Evolutionary conservation across 306 rosid species (phyloP).

Genomic region (Cyamopsis tetragonoloba): DNA sequence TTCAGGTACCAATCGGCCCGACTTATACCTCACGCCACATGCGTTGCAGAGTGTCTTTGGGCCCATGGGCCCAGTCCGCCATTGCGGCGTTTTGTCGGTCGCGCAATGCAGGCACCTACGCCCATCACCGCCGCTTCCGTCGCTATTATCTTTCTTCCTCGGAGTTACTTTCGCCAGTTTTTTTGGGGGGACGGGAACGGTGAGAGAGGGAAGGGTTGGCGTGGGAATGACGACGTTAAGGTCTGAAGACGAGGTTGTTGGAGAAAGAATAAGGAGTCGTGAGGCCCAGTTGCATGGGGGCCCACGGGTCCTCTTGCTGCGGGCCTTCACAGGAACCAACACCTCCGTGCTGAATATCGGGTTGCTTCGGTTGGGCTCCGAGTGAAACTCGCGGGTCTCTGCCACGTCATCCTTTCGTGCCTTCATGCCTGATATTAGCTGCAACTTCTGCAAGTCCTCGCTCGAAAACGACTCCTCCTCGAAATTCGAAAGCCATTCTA

Average conservation of each 20-base stretch:
- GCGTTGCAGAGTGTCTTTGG: slow-evolving; percentile 79
- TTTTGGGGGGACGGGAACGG: not conserved
- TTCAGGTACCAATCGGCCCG: slow-evolving; percentile 78
- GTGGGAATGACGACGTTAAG: slow-evolving; percentile 29
- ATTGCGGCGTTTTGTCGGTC: slow-evolving; percentile 80
- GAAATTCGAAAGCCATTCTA: slow-evolving; percentile 80
- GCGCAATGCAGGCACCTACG: slow-evolving; percentile 74
- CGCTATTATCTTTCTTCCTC: slow-evolving; percentile 42
- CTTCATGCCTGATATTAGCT: slow-evolving; percentile 69
- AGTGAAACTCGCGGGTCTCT: slow-evolving; percentile 30
- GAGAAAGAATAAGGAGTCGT: slow-evolving; percentile 49
- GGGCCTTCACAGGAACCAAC: slow-evolving; percentile 73
- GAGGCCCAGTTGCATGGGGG: slow-evolving; percentile 80
- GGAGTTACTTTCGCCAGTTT: slow-evolving; percentile 23
- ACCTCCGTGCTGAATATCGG: slow-evolving; percentile 52
- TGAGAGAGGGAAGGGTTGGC: not conserved
- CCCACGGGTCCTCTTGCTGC: slow-evolving; percentile 81
- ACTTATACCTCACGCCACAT: slow-evolving; percentile 74
- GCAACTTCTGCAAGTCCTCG: slow-evolving; percentile 66
- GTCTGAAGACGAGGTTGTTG: slow-evolving; percentile 28
- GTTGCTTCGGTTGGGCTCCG: slow-evolving; percentile 26
- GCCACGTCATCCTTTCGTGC: slow-evolving; percentile 39
- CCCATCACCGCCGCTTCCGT: slow-evolving; percentile 36
- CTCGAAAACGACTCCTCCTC: slow-evolving; percentile 79
- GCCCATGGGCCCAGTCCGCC: slow-evolving; percentile 84